phyloP scores from a whole-genome alignment of 1,139 yeast genomes.

The Debaryomycetaceae sp. region DNA sequence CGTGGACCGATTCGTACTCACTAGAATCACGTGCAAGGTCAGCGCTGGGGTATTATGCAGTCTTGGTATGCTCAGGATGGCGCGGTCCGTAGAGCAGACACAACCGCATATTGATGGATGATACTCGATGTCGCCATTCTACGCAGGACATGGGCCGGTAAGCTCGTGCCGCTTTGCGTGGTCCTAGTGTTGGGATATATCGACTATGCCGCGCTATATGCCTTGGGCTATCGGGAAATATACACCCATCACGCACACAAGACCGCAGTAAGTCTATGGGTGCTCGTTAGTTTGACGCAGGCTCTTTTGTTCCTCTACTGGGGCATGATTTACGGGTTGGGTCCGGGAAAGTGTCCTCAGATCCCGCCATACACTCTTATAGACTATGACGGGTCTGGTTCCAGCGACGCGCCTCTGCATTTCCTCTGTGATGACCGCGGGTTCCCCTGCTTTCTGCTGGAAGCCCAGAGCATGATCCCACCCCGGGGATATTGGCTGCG shows the following conservation, averaged over 20 bases:
- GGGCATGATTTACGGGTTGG: constrained; percentile 15
- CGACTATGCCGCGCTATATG: constrained; percentile 22
- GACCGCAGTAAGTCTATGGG: constrained; percentile 27
- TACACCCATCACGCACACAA: constrained; percentile 20
- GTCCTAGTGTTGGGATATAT: constrained; percentile 18
- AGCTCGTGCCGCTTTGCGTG: constrained; percentile 14
- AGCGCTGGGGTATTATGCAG: too few relatives aligned
- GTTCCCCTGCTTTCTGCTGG: constrained; percentile 49
- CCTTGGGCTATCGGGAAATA: constrained; percentile 27
- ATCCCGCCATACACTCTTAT: constrained; percentile 19
- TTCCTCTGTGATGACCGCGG: constrained; percentile 53
- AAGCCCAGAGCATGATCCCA: constrained; percentile 41
- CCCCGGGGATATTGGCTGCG: constrained; percentile 49
- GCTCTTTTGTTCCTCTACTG: constrained; percentile 19
- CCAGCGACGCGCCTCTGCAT: constrained; percentile 24
- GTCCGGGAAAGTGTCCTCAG: constrained; percentile 24
- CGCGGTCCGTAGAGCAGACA: too few relatives aligned
- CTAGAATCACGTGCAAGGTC: too few relatives aligned
- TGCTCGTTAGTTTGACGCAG: constrained; percentile 17
- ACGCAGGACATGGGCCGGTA: constrained; percentile 6
- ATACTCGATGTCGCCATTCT: constrained; percentile 6
- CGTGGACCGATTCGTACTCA: too few relatives aligned
- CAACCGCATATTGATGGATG: too few relatives aligned
- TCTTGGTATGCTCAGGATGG: too few relatives aligned
- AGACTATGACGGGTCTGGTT: constrained; percentile 3